These are phyloP conservation scores for Alternaria viburni DNA, from an alignment of 2,329 filamentous ascomycete species.

Conservation along the genomic window DNA sequence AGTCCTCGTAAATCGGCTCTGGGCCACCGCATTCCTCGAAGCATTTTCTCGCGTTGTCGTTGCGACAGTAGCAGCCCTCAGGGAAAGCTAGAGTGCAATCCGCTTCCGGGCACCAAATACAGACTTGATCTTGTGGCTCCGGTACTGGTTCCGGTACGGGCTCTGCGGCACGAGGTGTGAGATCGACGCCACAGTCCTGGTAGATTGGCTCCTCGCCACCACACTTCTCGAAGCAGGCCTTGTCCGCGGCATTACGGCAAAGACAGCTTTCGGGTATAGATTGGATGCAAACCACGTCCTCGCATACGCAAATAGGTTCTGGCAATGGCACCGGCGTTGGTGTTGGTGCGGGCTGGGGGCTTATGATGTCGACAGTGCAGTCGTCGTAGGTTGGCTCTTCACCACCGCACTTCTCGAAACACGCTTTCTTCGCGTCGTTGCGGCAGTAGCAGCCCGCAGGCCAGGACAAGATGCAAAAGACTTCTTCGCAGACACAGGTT, in stretches of 20 bases:
- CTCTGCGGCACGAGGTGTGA: neutral
- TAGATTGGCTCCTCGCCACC: neutral
- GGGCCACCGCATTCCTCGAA: conserved; percentile 34
- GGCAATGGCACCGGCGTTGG: neutral
- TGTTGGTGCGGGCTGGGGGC: neutral
- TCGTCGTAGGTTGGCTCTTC: neutral
- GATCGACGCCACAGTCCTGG: neutral
- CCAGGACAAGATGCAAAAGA: conserved; percentile 26
- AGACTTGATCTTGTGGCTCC: conserved; percentile 2
- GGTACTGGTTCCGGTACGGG: neutral
- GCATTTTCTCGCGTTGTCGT: conserved; percentile 26
- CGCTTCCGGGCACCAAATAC: conserved; percentile 19
- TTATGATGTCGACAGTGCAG: neutral
- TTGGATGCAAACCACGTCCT: conserved; percentile 18
- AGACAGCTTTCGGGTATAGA: neutral
- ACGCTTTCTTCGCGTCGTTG: conserved; percentile 25
- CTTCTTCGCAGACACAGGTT: conserved; percentile 24
- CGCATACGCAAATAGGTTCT: conserved; percentile 21
- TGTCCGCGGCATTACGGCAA: neutral
- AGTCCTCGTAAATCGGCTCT: neutral
- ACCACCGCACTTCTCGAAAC: conserved; percentile 36
- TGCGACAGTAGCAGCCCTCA: conserved; percentile 34
- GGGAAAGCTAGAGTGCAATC: conserved; percentile 33
- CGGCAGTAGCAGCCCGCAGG: conserved; percentile 37
- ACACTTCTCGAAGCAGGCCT: neutral